Base-by-base conservation (phyloP, 208 protist genomes). In the Naegleria lovaniensis region DNA sequence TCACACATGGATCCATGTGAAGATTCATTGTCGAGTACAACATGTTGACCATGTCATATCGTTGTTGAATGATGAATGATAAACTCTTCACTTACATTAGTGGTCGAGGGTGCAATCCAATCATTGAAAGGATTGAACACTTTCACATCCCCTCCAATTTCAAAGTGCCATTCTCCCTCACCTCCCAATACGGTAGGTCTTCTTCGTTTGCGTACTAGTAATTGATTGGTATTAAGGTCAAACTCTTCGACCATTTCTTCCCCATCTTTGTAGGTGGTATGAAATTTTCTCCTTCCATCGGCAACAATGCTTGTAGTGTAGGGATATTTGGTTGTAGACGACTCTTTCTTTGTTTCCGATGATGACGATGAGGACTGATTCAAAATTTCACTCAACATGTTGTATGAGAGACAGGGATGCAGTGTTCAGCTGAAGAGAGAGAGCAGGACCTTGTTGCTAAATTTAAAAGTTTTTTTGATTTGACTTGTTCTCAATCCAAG, bases 231-330 rank as follows among this genome's bases (percentile, higher is more conserved):
- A 75, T 97, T 95, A 39, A 98, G 92, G 83, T 98, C 97, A 90
- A 95, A 98, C 93, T 98, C 96, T 93, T 98, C 96, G 0, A 98
- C 89, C 93, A 98, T 92, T 92, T 98, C 97, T 15, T 91, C 93
- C 0, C 95, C 96, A 92, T 98, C 96, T 19, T 94, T 95, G 85
- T 95, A 97, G 58, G 95, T 97, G 48, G 95, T 96, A 79, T 96
- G 97, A 58, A 98, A 94, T 41, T 95, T 96, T 85, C 94, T 94
- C 6, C 96, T 92, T 25, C 95, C 96, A 88, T 95, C 95, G 6
- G 91, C 91, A 90, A 97, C 96, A 16, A 98, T 94, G 15, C 94
- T 96, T 6, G 95, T 95, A 89, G 85, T 88, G 22, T 88, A 88
- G 16, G 85, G 85, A 36, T 88, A 88, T 36, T n/a, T 67, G 85